Base-by-base conservation (phyloP, 2,329 filamentous ascomycete genomes). In the Salinomyces thailandicus region DNA sequence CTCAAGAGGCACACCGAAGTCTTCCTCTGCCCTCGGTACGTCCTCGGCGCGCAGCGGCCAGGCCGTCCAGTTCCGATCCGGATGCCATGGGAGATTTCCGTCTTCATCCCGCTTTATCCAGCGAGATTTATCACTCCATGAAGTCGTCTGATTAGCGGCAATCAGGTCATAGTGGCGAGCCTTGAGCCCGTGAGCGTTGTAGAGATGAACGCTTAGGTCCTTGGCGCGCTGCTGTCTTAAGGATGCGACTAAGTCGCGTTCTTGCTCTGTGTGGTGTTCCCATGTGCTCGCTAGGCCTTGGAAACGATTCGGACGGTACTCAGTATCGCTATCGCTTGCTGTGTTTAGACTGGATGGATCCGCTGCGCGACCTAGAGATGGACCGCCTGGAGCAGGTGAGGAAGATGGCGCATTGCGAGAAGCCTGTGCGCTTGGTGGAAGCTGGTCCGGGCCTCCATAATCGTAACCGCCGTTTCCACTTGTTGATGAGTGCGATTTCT, bases 121-220 rank as follows among this genome's bases (percentile, higher is more conserved):
- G 6, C 39, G 43, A 18, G 58, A 54, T n/a, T 33, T 24, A 12
- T 19, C 13, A 8, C 17, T 27, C 62, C 60, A 64, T 31, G 47
- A 39, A 37, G 37, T 46, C 3, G 42, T n/a, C 7, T 33, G 17
- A 4, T 33, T 18, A 2, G 33, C 24, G n/a, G 16, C 11, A 11
- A 47, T 13, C 8, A 26, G 33, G 17, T 48, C 41, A 16, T 46
- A 47, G 6, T 49, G 33, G n/a, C 69, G 62, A 22, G 63, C 61
- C 57, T 80, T 85, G 37, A 93, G 63, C 22, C 72, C 72, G 61
- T 81, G 80, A 0, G 80, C 70, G 58, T 91, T 85, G 62, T 84
- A 93, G 4, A 95, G 64, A 61, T 94, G 87, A 30, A 79, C 62
- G 0, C 75, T 68, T 8, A 95, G 63, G 53, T 95, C 79, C 36